Evolutionary conservation across 1,284 basidiomycete species (phyloP), one percentile per base, ranked within the genome.

Genomic region (Sporisorium scitamineum): DNA sequence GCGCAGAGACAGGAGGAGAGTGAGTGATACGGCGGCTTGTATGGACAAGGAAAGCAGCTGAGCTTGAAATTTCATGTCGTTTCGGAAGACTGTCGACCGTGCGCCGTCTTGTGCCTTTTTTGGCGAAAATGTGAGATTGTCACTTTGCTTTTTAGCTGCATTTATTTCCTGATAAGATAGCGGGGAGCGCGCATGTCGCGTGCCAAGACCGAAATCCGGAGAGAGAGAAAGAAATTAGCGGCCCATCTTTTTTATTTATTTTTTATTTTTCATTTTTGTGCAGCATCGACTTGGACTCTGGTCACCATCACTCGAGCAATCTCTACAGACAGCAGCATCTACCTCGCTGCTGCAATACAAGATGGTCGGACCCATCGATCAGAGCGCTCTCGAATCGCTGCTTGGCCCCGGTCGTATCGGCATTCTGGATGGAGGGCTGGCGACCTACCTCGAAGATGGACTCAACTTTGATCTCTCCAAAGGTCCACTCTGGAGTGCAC

Each of bases 401-500:
- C 72, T 78, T 32, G 66, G 68, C 55, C 42, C 56, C 1, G 53
- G 39, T 14, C 67, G 67, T 20, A 71, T 81, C 32, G 79, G 79
- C 9, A 58, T 80, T 32, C 24, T 81, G 47, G 80, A 81, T 45
- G 80, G 80, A 13, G 80, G 80, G 13, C 64, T 81, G 27, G 79
- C 80, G 5, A 83, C 81, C 1, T 81, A 81, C 50, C 75, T 83
- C 26, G 80, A 81, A 41, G 75, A 80, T 50, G 78, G 76, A 13
- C 72, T 80, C 37, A 53, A 75, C 51, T 73, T 77, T 54, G 77
- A 78, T 37, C 71, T 82, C 26, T 76, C 76, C 11, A 61, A 68
- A 42, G 66, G 75, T 10, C 70, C 76, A 10, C 70, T 81, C 31
- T 83, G 80, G 80, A 78, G 74, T 24, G 80, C 81, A 31, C 65